Conservation (phyloP, 306 rosid genomes). For the Prunus mira region DNA sequence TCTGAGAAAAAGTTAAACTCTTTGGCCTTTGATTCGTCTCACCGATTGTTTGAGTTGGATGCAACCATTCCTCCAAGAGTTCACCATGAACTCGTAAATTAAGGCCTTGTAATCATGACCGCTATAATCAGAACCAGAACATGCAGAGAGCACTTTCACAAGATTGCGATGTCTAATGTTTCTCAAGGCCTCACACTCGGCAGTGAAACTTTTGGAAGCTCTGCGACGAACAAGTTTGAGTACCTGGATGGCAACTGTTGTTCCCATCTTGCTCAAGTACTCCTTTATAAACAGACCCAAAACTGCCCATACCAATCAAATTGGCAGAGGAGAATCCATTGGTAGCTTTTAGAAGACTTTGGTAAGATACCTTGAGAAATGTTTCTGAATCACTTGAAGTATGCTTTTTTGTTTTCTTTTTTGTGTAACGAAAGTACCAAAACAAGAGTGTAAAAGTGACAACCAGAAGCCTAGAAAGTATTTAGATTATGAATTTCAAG, state of each 20-base stretch:
- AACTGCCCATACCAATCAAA: slow-evolving; percentile 24
- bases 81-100: slow-evolving; percentile 33
- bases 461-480: too few species aligned
- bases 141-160: slow-evolving; percentile 35
- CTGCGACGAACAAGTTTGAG: slow-evolving; percentile 25
- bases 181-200: slow-evolving; percentile 29
- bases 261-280: too few species aligned
- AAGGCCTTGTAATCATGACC: slow-evolving; percentile 38
- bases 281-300: too few species aligned
- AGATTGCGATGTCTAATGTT: slow-evolving; percentile 27
- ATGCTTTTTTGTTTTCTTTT: too few species aligned
- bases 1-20: slow-evolving; percentile 21
- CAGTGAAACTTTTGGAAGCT: slow-evolving; percentile 40
- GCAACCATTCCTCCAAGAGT: slow-evolving; percentile 30
- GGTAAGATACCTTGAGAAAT: not conserved
- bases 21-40: not conserved
- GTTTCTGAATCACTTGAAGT: not conserved
- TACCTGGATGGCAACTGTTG: too few species aligned
- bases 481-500: too few species aligned
- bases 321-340: slow-evolving; percentile 20
- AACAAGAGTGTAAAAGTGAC: too few species aligned
- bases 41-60: not conserved
- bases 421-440: too few species aligned
- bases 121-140: slow-evolving; percentile 18
- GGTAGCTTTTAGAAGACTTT: not conserved